These are phyloP conservation scores for Gillenia trifoliata DNA, from an alignment of 306 rosid species.

Conservation along the genomic window DNA sequence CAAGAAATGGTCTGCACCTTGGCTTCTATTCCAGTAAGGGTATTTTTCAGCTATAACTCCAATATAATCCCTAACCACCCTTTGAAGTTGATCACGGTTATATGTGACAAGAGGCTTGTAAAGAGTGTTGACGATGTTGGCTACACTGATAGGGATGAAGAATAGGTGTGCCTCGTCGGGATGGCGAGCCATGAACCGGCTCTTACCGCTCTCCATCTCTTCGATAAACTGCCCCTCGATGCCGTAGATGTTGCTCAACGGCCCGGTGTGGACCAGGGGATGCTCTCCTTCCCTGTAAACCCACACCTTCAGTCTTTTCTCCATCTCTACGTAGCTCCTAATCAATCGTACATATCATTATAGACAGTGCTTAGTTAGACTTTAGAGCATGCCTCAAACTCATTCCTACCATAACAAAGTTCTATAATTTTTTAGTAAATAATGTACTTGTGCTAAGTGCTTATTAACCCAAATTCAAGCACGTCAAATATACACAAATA, in stretches of 20 bases:
- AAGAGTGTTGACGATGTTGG: constrained; percentile 34
- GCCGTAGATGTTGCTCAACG: constrained; percentile 49
- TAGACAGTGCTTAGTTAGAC: background rate
- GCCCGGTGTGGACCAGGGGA: constrained; percentile 60
- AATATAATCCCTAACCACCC: constrained; percentile 45
- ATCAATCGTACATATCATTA: background rate
- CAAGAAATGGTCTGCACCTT: constrained; percentile 69
- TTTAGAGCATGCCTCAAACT: background rate
- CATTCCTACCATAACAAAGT: background rate
- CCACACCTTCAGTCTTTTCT: constrained; percentile 72
- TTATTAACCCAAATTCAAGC: background rate
- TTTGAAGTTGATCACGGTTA: constrained; percentile 35
- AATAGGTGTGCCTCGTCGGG: constrained; percentile 65
- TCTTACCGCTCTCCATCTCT: constrained; percentile 36
- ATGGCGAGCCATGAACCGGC: constrained; percentile 46
- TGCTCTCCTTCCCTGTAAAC: constrained; percentile 68
- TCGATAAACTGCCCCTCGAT: constrained; percentile 67
- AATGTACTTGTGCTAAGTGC: background rate
- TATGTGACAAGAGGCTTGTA: constrained; percentile 42
- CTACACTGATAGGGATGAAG: constrained; percentile 56
- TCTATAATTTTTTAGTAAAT: background rate
- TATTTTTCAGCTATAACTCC: constrained; percentile 34
- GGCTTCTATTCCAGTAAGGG: constrained; percentile 61
- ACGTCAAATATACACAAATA: background rate
- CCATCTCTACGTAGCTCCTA: constrained; percentile 83